These are phyloP conservation scores for Ottelia alismoides DNA, from an alignment of 106 monocot genomes.

Conservation along the genomic window DNA sequence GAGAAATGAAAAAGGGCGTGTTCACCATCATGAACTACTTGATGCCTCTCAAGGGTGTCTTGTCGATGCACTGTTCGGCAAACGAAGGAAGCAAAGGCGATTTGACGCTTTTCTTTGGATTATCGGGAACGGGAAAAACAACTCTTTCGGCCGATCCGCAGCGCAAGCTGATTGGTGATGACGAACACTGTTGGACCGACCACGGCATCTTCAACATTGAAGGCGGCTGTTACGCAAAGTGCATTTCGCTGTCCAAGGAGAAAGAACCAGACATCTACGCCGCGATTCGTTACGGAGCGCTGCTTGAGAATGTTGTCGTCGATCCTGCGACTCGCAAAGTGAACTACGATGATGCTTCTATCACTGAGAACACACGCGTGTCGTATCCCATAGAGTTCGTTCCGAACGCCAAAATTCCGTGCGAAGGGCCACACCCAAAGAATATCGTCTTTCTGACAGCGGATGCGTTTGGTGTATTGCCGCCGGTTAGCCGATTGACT, in stretches of 20 bases:
- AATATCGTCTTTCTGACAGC: conserved; percentile 84
- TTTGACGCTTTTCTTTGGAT: conserved; percentile 82
- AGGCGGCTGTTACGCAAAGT: no score
- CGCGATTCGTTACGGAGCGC: conserved; percentile 83
- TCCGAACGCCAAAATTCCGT: conserved; percentile 82
- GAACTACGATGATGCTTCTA: conserved; percentile 69
- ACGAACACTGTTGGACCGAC: conserved; percentile 91
- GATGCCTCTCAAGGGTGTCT: conserved; percentile 70
- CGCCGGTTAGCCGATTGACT: conserved; percentile 83
- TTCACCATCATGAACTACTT: conserved; percentile 96
- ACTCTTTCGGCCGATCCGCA: conserved; percentile 86
- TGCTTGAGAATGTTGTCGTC: conserved; percentile 85
- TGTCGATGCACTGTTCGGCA: conserved; percentile 83
- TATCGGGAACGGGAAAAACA: no score
- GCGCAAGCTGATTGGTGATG: conserved; percentile 76
- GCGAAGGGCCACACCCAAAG: conserved; percentile 77
- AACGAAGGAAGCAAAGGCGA: conserved; percentile 61
- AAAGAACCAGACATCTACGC: conserved; percentile 91
- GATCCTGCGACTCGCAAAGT: conserved; percentile 80
- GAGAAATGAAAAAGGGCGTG: conserved; percentile 98
- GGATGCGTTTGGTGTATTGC: conserved; percentile 89
- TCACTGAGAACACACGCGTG: conserved; percentile 92
- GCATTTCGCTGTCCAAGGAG: conserved; percentile 47
- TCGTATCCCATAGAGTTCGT: conserved; percentile 86
- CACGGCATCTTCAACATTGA: no score